Base-by-base conservation (phyloP, 805 yeast genomes). In the Metschnikowia corniflorae region DNA sequence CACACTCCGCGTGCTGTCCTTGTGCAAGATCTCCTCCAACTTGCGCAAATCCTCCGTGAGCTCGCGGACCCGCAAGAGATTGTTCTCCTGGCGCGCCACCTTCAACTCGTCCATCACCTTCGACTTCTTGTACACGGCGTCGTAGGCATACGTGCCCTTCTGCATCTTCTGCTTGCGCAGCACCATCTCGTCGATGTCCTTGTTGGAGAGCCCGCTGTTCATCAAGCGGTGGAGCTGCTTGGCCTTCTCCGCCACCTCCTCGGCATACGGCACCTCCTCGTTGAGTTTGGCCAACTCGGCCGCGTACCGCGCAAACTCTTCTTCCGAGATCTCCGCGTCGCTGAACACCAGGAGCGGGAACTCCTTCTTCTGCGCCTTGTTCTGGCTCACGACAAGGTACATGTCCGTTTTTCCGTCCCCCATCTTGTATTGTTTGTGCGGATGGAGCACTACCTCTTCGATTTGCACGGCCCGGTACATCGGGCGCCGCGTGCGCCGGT, bases 391-490 rank as follows among this genome's bases (percentile, higher is more conserved):
- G 35, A 77, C 68, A 47, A 91, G 68, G 47, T 75, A 79, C 10
- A 71, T 58, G 44, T 73, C 75, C 39, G 73, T 68, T 43, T 67
- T 68, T 37, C 60, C 63, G 17, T 61, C 67, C 13, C 65, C 59
- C 29, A 76, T 47, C 23, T 57, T 57, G 50, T 76, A 76, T 8
- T 66, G 62, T 38, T 61, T 67, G 24, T 58, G 60, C 2, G 71
- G 70, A 9, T 45, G 50, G 31, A 65, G 61, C 17, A 73, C 74
- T 7, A 84, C 75, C 37, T 76, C 82, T 47, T 80, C 83, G 29
- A 93, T 78, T 54, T 77, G 82, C 32, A 91, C 95, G 77, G 91
- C 74, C 51, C 97, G 74, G 61, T 93, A 91, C 35, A 77, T 75
- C 8, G 82, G 74, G 51, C 70, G 67, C 20, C 82, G 77, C 9